Conservation (phyloP, 108 stramenopile genomes). For the Cyclotella atomus region DNA sequence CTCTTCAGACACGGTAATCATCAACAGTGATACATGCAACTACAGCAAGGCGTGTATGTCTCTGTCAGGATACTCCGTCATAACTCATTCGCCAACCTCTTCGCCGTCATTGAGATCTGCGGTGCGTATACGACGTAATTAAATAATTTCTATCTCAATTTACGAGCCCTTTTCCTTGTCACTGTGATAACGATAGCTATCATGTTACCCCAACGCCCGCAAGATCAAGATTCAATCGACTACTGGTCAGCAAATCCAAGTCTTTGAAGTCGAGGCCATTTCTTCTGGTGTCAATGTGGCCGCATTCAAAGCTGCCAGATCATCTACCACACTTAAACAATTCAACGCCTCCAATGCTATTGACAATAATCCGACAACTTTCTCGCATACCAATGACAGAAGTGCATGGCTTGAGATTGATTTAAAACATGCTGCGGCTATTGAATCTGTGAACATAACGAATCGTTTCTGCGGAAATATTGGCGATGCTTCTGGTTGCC, state of each 20-base stretch:
- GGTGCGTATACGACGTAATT: too few species aligned
- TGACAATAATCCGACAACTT: background rate
- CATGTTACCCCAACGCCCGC: too few species aligned
- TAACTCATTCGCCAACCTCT: too few species aligned
- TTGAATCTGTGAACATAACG: background rate
- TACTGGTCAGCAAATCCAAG: background rate
- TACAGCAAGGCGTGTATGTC: too few species aligned
- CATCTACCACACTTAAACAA: background rate
- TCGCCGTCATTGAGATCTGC: too few species aligned
- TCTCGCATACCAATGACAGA: background rate
- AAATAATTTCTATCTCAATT: too few species aligned
- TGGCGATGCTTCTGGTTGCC: background rate
- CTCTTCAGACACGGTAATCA: too few species aligned
- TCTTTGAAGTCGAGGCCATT: slow-evolving; percentile 5
- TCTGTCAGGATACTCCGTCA: too few species aligned
- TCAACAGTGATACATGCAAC: too few species aligned
- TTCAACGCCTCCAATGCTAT: background rate
- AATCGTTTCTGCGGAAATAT: background rate
- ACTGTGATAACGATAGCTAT: too few species aligned
- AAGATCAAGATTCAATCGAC: background rate
- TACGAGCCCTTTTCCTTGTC: too few species aligned
- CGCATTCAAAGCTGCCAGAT: background rate
- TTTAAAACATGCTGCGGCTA: background rate
- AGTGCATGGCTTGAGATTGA: background rate
- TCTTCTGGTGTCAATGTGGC: slow-evolving; percentile 9